Percentiles rank a stretch among this genome's conserved stretches.
Evolutionary conservation across 345 rosid genomes (phyloP).

Genomic region (Lepidium didymum): DNA sequence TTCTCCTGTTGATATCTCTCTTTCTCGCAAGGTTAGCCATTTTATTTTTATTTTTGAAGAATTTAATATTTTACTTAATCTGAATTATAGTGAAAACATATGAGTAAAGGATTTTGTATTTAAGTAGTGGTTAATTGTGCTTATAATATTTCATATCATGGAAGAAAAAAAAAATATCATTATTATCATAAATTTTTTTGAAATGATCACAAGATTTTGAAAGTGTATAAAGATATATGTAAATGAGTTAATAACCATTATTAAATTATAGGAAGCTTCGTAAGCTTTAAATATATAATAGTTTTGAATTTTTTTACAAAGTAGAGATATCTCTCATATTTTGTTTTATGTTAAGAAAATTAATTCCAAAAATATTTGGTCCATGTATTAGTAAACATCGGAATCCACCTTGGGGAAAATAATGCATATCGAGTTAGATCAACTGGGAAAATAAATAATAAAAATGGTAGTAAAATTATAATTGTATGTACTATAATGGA

Average conservation of each 20-base stretch:
- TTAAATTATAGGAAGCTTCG: background rate
- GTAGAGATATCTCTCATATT: background rate
- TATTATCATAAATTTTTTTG: background rate
- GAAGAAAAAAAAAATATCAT: background rate
- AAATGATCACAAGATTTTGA: background rate
- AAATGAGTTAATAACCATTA: background rate
- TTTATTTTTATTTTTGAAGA: background rate
- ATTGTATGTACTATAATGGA: background rate
- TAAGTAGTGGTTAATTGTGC: too few relatives aligned
- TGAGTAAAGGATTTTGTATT: too few relatives aligned
- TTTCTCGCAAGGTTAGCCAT: slow-evolving; percentile 86
- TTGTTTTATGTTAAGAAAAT: background rate
- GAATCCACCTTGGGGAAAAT: background rate
- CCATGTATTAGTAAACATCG: background rate
- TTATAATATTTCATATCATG: background rate
- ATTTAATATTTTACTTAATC: too few relatives aligned
- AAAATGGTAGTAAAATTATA: background rate
- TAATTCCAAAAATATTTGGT: background rate
- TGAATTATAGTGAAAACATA: too few relatives aligned
- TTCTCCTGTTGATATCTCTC: slow-evolving; percentile 57
- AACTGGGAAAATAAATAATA: background rate
- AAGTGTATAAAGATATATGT: background rate
- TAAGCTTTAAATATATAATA: background rate
- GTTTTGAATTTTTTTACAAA: background rate
- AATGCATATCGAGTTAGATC: background rate